Evolutionary conservation across 176 grass and related monocot genomes (phyloP).

Genomic region (Carex pumila): DNA sequence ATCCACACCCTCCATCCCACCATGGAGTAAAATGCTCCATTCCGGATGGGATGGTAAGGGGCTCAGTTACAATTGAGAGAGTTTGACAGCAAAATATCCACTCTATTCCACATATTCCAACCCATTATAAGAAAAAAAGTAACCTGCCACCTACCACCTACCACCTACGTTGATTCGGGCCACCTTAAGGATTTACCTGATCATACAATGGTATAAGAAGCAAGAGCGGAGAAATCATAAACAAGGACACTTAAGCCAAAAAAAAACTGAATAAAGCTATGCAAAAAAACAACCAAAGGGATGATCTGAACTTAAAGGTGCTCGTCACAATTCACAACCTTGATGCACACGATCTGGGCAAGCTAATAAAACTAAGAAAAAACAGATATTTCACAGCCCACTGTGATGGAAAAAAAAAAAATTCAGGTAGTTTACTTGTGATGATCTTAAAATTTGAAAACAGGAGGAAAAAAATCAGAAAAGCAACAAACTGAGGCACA

Average conservation of each 20-base stretch:
- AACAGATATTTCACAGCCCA: too few relatives aligned
- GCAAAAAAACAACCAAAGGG: constrained; percentile 31
- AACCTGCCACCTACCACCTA: neutral
- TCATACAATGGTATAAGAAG: neutral
- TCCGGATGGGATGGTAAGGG: neutral
- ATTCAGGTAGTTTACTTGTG: neutral
- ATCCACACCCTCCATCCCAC: neutral
- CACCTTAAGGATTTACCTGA: constrained; percentile 11
- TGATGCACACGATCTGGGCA: constrained; percentile 85
- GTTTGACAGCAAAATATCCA: neutral
- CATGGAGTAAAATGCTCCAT: neutral
- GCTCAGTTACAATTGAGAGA: neutral
- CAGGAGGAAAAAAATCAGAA: neutral
- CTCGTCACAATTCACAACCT: constrained; percentile 47
- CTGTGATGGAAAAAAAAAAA: too few relatives aligned
- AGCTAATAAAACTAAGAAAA: constrained; percentile 7
- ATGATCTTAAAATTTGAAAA: neutral
- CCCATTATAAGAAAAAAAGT: constrained; percentile 17
- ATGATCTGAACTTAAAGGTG: constrained; percentile 73
- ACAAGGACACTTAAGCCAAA: constrained; percentile 3
- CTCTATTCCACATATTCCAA: neutral
- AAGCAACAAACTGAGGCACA: neutral
- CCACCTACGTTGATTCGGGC: neutral
- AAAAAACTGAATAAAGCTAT: neutral
- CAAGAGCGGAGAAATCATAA: neutral